Base-by-base conservation (phyloP, 2,329 filamentous ascomycete genomes). In the Fusarium subtropicale region DNA sequence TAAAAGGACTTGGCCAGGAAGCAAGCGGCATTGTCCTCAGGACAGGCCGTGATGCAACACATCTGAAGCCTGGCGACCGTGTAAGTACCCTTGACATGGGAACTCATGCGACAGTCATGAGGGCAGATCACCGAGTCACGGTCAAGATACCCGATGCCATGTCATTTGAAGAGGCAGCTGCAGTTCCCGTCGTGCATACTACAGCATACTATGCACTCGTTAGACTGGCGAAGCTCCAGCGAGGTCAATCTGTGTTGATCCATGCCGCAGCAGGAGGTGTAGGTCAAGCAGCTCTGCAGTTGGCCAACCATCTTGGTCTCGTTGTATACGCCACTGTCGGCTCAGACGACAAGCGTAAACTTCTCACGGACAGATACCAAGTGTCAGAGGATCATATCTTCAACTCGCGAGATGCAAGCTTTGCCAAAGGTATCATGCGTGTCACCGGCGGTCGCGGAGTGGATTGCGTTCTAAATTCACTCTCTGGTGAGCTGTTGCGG, bases 281-380 rank as follows among this genome's bases (percentile, higher is more conserved):
- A 4, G 78, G 79, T 3, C 71, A 74, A 30, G 75, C 73, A 3
- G 76, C 76, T 4, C 66, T 79, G 5, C 53, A 68, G 48, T 36
- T 79, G 2, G 69, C 70, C 16, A 41, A 66, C 26, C 44, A 56
- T 9, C 28, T 67, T 15, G 71, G 69, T 1, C 67, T 71, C 2
- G 64, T 74, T 10, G 66, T 81, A 4, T 79, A 74, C 36, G 69
- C 64, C 7, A 80, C 79, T 0, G 77, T 79, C 8, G 69, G 74
- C 5, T 71, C 69, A 5, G n/a, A 69, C 8, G 73, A 74, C 33
- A 80, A 81, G 60, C 44, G 30, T 4, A 18, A 56, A 3, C 24
- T 50, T 5, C 18, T 56, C n/a, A 28, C 11, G 5, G 8, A 22
- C 16, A 24, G 7, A 6, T 56, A 56, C 10, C 31, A 46, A 8